Base-by-base conservation (phyloP, 768 basidiomycete genomes). In the Amanita subjunquillea region DNA sequence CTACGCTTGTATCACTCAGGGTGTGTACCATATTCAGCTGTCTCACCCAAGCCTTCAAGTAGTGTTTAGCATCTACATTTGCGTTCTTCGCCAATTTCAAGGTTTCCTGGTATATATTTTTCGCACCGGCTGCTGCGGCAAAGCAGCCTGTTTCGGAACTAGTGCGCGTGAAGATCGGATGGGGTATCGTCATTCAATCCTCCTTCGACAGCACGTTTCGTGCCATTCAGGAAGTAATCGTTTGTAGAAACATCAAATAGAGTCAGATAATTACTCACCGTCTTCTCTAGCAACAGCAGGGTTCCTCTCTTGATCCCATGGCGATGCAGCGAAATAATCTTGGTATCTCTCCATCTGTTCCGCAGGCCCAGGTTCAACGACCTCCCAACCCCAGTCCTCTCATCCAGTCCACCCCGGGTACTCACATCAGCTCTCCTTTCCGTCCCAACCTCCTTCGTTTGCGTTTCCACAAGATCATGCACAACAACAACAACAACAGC, bases 171-270 rank as follows among this genome's bases (percentile, higher is more conserved):
- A 51, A 41, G 48, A 17, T 51, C 46, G 44, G 43, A 58, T 44
- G 38, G 37, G 51, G 54, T 30, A 53, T 76, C 63, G 58, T 87
- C 82, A 57, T 78, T 80, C 48, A 99, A 75, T 27, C 83, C 80
- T 55, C 96, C 96, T 44, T 87, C 87, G 12, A 85, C 77, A 34
- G 86, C 79, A 51, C 94, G 86, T 44, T 85, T 72, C 4, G 92
- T 89, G 8, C 91, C 92, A 64, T 93, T 94, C 56, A 98, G 72
- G 74, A 78, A 95, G 8, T 68, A 17, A 17, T 17, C 17, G 17
- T 17, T 17, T 17, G 17, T 17, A 17, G 17, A 17, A 17, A 17
- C 17, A 17, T 17, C 17, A 17, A 17, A 17, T 17, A 17, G 17
- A 17, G 17, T 17, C 17, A 17, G 17, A 17, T 17, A 17, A 17